Evolutionary conservation across 176 grass and related monocot species (phyloP).

Genomic region (Avena eriantha): DNA sequence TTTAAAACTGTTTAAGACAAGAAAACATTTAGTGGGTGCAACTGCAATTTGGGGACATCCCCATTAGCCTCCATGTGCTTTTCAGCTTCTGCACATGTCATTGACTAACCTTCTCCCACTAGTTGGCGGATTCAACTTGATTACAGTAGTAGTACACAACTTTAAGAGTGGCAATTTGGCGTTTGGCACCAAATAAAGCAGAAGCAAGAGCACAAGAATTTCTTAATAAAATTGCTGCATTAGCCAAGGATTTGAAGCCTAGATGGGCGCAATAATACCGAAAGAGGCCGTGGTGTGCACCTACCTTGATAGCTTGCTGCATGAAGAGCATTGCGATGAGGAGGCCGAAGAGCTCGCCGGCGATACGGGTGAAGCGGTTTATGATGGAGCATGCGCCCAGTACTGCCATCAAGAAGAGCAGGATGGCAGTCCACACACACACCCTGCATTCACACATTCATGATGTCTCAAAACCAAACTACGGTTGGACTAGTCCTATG

Average conservation of each 20-base stretch:
- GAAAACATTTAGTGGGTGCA: constrained; percentile 8
- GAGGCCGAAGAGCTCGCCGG: constrained; percentile 95
- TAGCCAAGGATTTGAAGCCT: constrained; percentile 19
- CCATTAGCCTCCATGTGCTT: constrained; percentile 46
- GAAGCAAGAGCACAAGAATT: background rate
- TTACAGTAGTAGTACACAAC: constrained; percentile 13
- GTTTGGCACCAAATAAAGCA: constrained; percentile 14
- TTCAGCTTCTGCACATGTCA: constrained; percentile 48
- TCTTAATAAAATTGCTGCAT: background rate
- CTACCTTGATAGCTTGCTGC: constrained; percentile 99
- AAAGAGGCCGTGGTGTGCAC: constrained; percentile 6
- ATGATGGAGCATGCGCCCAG: constrained; percentile 90
- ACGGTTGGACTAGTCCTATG: background rate
- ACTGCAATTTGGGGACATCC: constrained; percentile 12
- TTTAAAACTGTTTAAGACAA: background rate
- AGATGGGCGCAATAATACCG: constrained; percentile 27
- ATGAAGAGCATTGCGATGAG: constrained; percentile 99
- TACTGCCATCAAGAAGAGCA: constrained; percentile 84
- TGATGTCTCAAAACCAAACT: background rate
- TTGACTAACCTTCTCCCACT: constrained; percentile 32
- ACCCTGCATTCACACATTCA: constrained; percentile 66
- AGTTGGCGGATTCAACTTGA: constrained; percentile 27
- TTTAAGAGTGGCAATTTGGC: background rate
- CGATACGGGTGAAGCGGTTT: constrained; percentile 79
- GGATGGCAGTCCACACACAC: constrained; percentile 88